Conservation (phyloP, 768 basidiomycete genomes). For the Hirschioporus abietinus region DNA sequence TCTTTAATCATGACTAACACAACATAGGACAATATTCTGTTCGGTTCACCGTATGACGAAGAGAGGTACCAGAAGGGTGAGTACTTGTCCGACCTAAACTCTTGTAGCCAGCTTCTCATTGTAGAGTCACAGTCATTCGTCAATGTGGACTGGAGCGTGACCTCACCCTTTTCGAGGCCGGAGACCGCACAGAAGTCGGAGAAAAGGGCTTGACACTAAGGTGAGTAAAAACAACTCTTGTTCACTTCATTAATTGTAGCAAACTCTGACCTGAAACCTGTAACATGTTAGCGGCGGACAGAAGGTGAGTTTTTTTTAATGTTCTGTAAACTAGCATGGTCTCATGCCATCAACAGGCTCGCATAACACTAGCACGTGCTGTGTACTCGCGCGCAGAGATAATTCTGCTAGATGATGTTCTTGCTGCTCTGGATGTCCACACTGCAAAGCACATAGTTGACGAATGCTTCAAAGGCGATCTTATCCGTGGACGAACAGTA, state of each 20-base stretch:
- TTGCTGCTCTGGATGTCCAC: slow-evolving; percentile 57
- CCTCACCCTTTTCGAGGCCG: slow-evolving; percentile 46
- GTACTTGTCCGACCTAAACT: not conserved
- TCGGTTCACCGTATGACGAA: slow-evolving; percentile 33
- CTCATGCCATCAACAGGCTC: slow-evolving; percentile 30
- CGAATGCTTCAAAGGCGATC: slow-evolving; percentile 37
- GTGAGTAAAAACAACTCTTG: slow-evolving; percentile 15
- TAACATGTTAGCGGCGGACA: slow-evolving; percentile 42
- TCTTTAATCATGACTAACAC: not conserved
- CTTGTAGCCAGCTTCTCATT: not conserved
- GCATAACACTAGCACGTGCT: slow-evolving; percentile 53
- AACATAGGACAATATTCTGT: slow-evolving; percentile 42
- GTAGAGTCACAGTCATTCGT: slow-evolving; percentile 22
- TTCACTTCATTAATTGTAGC: not conserved
- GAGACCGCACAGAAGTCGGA: slow-evolving; percentile 66
- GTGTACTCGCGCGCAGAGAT: slow-evolving; percentile 57
- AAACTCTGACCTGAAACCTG: slow-evolving; percentile 14
- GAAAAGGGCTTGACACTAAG: slow-evolving; percentile 61
- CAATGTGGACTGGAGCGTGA: slow-evolving; percentile 41
- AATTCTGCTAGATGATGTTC: slow-evolving; percentile 67
- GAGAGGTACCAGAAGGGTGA: slow-evolving; percentile 27
- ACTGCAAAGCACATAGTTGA: slow-evolving; percentile 47
- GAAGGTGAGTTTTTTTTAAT: slow-evolving; percentile 38
- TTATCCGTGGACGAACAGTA: slow-evolving; percentile 37
- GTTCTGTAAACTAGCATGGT: not conserved